Evolutionary conservation across 345 rosid genomes (phyloP).

Genomic region (Trapa bicornis): DNA sequence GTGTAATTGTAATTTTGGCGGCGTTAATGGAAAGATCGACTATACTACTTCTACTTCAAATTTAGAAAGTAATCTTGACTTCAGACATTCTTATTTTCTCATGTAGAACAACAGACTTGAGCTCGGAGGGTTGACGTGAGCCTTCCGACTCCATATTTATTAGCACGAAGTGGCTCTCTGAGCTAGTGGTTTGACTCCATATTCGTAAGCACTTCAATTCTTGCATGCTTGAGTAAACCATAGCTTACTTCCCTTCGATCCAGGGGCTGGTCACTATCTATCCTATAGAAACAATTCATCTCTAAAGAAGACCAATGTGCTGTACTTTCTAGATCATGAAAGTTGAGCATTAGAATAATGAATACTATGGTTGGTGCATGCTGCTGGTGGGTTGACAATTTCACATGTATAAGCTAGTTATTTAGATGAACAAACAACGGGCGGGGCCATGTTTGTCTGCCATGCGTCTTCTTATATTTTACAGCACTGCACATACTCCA

Average conservation of each 20-base stretch:
- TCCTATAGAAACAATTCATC: background rate
- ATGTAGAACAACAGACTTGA: no score
- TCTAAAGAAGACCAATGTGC: background rate
- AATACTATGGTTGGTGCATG: background rate
- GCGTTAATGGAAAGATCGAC: no score
- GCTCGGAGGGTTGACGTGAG: no score
- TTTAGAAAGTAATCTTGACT: no score
- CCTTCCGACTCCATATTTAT: no score
- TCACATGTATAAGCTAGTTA: background rate
- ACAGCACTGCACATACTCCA: no score
- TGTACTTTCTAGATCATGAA: background rate
- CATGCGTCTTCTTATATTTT: no score
- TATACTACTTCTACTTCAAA: no score
- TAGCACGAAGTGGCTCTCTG: no score
- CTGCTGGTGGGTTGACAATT: background rate
- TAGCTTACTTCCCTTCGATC: background rate
- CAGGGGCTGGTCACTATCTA: background rate
- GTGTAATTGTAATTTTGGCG: no score
- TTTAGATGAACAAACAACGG: background rate
- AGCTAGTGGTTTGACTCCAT: no score
- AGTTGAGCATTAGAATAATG: background rate
- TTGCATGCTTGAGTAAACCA: background rate
- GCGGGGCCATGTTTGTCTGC: background rate
- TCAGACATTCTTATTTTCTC: no score
- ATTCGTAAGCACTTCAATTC: background rate